Evolutionary conservation across 2,329 filamentous ascomycete species (phyloP), one percentile per base, ranked within the genome.

Genomic region (Leptoxyphium fumago): DNA sequence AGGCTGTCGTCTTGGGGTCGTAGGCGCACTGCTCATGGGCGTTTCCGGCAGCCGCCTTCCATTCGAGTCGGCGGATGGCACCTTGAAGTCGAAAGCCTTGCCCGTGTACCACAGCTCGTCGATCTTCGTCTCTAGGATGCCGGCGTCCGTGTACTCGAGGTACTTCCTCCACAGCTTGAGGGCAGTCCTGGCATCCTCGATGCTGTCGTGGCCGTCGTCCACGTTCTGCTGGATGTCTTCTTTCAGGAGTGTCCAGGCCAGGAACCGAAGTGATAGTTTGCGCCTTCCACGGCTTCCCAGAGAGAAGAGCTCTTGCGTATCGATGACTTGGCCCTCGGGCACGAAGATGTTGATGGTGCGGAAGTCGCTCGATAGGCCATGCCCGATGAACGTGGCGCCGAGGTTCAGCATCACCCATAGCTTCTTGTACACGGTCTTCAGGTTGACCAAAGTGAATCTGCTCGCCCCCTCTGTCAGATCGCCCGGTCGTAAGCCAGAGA

Each of bases 341-440:
- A 98, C 83, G 61, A 95, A 85, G 45, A 98, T 95, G 62, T 98
- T 98, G 65, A 94, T 94, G 45, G 94, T 94, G 43, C 91, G 85
- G 66, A 98, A 96, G 64, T 98, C 91, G 54, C 91, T 89, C 52
- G 85, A 85, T 38, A 98, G 71, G 3, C 89, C 89, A 57, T 98
- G 91, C 2, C 91, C 91, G 5, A 98, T 75, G 60, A 98, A 98
- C 49, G 84, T 78, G 64, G 87, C 94, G 40, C 91, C 91, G 0
- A 96, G 73, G 59, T 98, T 98, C 29, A 98, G 75, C 14, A 98
- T 73, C 13, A 96, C 77, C 93, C 93, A 98, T 28, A 98, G 78
- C 62, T 95, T 95, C 66, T 98, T 98, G 71, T 96, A 98, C 1
- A 85, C 88, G 46, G 84, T 76, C 61, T 98, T 98, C 36, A 96